Conservation (phyloP, 2,329 filamentous ascomycete genomes). For the Penicillium capsulatum region DNA sequence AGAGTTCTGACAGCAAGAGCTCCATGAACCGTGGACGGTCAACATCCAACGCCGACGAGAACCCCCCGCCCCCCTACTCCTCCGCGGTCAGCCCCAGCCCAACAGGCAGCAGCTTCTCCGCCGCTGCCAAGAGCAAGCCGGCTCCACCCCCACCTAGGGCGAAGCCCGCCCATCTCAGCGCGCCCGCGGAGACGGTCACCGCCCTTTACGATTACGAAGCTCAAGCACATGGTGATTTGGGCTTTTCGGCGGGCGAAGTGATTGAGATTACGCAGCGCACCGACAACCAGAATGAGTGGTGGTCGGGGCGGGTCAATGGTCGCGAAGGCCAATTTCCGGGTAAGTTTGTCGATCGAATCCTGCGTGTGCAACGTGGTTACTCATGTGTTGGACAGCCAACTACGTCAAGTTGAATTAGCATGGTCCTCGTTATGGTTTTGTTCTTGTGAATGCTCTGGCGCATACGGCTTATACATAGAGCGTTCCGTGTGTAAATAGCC, state of each 20-base stretch:
- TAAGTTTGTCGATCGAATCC: conserved; percentile 51
- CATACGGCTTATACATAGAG: conserved; percentile 25
- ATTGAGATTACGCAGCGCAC: conserved; percentile 85
- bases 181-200: conserved; percentile 73
- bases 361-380: too few relatives aligned
- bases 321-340: conserved; percentile 92
- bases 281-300: conserved; percentile 96
- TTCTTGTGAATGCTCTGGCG: conserved; percentile 13
- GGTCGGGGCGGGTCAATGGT: conserved; percentile 75
- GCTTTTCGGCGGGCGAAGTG: conserved; percentile 79
- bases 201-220: conserved; percentile 96
- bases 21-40: conserved; percentile 32
- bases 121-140: conserved; percentile 63
- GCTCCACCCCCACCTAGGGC: conserved; percentile 69
- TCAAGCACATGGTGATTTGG: conserved; percentile 89
- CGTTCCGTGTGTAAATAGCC: conserved; percentile 24
- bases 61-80: conserved; percentile 68
- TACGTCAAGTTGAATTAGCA: conserved; percentile 36
- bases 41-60: conserved; percentile 48
- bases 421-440: conserved; percentile 3
- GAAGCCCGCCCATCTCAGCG: conserved; percentile 72
- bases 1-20: conserved; percentile 37
- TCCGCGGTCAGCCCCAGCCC: conserved; percentile 35
- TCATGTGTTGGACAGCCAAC: conserved; percentile 28
- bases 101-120: conserved; percentile 43